Evolutionary conservation across 2,329 filamentous ascomycete species (phyloP).

Genomic region (Metarhizium robertsii): DNA sequence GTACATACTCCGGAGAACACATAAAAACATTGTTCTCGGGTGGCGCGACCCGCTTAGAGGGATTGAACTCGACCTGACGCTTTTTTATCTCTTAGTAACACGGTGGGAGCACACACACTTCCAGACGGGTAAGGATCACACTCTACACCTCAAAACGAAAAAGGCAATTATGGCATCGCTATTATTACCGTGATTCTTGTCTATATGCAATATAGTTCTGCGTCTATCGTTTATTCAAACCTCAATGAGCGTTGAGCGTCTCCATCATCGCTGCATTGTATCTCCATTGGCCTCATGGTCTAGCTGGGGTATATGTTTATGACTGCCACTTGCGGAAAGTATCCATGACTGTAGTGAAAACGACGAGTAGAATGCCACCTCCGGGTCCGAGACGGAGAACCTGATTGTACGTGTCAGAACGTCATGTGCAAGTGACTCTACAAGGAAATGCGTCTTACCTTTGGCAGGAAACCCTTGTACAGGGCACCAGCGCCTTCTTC

Average conservation of each 20-base stretch:
- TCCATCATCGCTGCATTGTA: neutral
- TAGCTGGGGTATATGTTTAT: neutral
- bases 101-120: too few relatives aligned
- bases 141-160: neutral
- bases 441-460: slow-evolving; percentile 58
- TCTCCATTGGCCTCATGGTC: neutral
- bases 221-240: neutral
- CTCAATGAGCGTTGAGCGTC: neutral
- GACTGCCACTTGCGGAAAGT: slow-evolving; percentile 64
- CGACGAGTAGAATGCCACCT: slow-evolving; percentile 66
- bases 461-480: slow-evolving; percentile 97
- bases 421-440: neutral
- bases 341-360: slow-evolving; percentile 84
- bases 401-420: slow-evolving; percentile 13
- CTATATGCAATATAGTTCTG: neutral
- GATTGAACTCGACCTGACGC: too few relatives aligned
- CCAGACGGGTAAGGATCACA: neutral
- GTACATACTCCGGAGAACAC: too few relatives aligned
- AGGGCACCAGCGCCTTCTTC: slow-evolving; percentile 89
- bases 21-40: too few relatives aligned
- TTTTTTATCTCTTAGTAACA: too few relatives aligned
- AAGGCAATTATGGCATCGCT: neutral
- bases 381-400: slow-evolving; percentile 43
- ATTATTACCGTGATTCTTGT: neutral
- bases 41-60: too few relatives aligned